Percentiles rank a stretch among this genome's conserved stretches.
These are phyloP conservation scores for Extremus antarcticus DNA, from an alignment of 495 filamentous ascomycete genomes.

Conservation along the genomic window DNA sequence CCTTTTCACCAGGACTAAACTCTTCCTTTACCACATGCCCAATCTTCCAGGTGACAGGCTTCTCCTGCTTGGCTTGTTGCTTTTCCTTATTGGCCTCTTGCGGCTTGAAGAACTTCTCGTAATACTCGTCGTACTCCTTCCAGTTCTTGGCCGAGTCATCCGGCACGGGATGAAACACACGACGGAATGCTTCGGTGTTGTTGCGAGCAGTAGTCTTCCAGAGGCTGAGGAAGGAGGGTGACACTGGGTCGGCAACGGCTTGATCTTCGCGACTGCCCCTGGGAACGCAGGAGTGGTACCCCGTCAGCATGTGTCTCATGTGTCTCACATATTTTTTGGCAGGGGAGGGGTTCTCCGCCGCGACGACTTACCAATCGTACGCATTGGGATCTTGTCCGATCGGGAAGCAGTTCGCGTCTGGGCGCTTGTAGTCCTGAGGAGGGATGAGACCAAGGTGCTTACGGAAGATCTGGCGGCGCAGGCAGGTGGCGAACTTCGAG, in stretches of 20 bases:
- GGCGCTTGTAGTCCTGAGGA: slow-evolving; percentile 52
- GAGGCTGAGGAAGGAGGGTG: slow-evolving; percentile 50
- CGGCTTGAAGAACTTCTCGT: slow-evolving; percentile 55
- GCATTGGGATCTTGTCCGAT: slow-evolving; percentile 53
- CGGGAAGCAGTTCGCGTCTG: slow-evolving; percentile 65
- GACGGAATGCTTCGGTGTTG: slow-evolving; percentile 79
- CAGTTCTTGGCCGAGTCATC: slow-evolving; percentile 71
- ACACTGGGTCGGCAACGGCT: slow-evolving; percentile 65
- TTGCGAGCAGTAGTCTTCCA: slow-evolving; percentile 64
- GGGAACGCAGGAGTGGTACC: no score
- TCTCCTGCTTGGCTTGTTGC: slow-evolving; percentile 12
- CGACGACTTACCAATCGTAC: slow-evolving; percentile 89
- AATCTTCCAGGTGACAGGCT: slow-evolving; percentile 45
- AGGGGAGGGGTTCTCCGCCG: no score
- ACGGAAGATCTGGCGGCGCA: slow-evolving; percentile 76
- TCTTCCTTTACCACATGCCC: slow-evolving; percentile 80
- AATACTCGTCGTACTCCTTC: slow-evolving; percentile 79
- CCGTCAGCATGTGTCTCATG: no score
- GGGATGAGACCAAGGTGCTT: slow-evolving; percentile 83
- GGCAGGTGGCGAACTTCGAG: slow-evolving; percentile 68
- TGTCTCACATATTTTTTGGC: no score
- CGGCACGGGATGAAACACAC: slow-evolving; percentile 81
- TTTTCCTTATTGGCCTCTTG: slow-evolving; percentile 38
- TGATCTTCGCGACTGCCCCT: slow-evolving; percentile 58
- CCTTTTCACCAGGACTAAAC: slow-evolving; percentile 54